Conservation (phyloP, 176 grass and related monocot genomes). For the Musa schizocarpa region DNA sequence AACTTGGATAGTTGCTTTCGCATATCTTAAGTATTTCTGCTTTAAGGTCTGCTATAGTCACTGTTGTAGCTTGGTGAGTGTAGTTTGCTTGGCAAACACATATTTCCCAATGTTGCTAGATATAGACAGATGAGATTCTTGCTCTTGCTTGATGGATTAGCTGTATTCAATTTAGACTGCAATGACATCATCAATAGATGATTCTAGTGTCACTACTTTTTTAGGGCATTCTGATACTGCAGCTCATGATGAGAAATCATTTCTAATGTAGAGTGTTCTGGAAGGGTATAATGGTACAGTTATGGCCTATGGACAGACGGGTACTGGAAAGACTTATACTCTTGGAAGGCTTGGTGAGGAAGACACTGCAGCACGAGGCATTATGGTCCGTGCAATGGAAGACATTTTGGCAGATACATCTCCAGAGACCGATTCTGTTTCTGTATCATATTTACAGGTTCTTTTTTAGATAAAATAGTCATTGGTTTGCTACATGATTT, state of each 20-base stretch:
- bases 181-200: neutral
- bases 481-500: no score
- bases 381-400: slow-evolving; percentile 99
- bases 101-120: no score
- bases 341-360: slow-evolving; percentile 95
- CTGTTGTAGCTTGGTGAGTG: no score
- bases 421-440: slow-evolving; percentile 59
- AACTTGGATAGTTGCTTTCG: no score
- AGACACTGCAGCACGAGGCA: slow-evolving; percentile 89
- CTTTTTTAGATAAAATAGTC: neutral
- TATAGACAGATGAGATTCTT: no score
- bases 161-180: neutral
- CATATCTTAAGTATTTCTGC: no score
- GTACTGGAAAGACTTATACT: slow-evolving; percentile 98
- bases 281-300: slow-evolving; percentile 98
- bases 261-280: slow-evolving; percentile 74
- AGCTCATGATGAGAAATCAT: slow-evolving; percentile 1
- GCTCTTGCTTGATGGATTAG: no score
- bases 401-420: slow-evolving; percentile 90
- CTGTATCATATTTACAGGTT: slow-evolving; percentile 97
- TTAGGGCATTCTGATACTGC: slow-evolving; percentile 3
- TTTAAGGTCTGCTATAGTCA: no score
- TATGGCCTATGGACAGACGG: slow-evolving; percentile 99
- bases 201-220: neutral
- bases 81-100: no score